Base-by-base conservation (phyloP, 495 filamentous ascomycete species). In the Xanthoparmelia taractica region DNA sequence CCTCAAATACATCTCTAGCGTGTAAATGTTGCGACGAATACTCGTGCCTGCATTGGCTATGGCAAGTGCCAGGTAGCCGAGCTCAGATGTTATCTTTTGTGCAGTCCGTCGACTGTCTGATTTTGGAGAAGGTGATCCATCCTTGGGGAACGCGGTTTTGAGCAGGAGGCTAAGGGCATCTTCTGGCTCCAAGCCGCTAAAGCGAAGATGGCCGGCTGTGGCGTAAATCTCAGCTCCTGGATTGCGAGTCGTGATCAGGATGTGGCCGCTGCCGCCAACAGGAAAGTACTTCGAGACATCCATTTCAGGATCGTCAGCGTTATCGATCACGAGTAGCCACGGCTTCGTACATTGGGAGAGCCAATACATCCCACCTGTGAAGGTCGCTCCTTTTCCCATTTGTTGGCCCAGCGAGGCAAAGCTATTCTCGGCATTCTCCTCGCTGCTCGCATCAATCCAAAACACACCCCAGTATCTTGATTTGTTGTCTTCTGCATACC, bases 281-380 rank as follows among this genome's bases (percentile, higher is more conserved):
- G 77, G 77, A 57, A 80, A 70, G 64, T 68, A 74, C 41, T 67
- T 50, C 8, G 65, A 63, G 3, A 76, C 27, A 34, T 72, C 68
- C 27, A 78, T 55, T 3, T 68, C 59, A 23, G 69, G 70, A 67
- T 78, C 72, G 61, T 80, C 77, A 13, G 76, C 77, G 60, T 80
- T 78, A 64, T 78, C 78, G 29, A 80, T 67, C 45, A 80, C 70
- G 13, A 80, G 65, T 25, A 79, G 68, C 77, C 76, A 79, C 12
- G 65, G 69, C 12, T 71, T 45, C n/a, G 65, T 36, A 8, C 63
- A 57, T 27, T 65, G 68, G 8, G 74, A 69, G 7, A 77, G 69
- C 64, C 71, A 73, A 37, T 73, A 48, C 36, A 62, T 61, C 40
- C 37, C 37, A 10, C 37, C 37, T 13, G 37, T 38, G 29, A 67